phyloP scores from a whole-genome alignment of 257 asterid species.

The Prunella vulgaris region DNA sequence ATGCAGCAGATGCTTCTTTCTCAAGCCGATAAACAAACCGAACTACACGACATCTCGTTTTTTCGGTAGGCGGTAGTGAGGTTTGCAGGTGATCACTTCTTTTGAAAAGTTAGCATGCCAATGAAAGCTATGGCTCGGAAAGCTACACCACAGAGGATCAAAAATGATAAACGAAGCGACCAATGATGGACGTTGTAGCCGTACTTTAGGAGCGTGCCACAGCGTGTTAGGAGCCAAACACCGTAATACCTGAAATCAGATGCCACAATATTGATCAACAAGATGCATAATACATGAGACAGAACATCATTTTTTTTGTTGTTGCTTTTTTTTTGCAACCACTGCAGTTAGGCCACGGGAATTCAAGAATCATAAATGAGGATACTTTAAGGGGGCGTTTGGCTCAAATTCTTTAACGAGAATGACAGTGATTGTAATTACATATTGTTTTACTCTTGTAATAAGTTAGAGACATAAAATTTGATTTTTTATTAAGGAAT shows the following conservation, averaged over 20 bases:
- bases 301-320: not conserved
- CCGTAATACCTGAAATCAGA: conserved; percentile 67
- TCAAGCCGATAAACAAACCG: too few species aligned
- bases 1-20: not conserved
- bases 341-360: too few species aligned
- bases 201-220: conserved; percentile 56
- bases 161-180: conserved; percentile 52
- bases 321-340: not conserved
- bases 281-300: not conserved
- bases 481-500: too few species aligned
- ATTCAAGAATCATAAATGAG: too few species aligned
- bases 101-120: conserved; percentile 70
- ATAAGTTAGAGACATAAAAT: too few species aligned
- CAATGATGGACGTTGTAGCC: conserved; percentile 64
- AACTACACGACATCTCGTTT: too few species aligned
- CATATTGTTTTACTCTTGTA: too few species aligned
- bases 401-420: too few species aligned
- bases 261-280: not conserved
- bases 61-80: too few species aligned
- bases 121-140: conserved; percentile 66
- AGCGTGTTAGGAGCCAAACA: conserved; percentile 90
- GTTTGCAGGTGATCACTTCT: conserved; percentile 42
- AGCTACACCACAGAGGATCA: conserved; percentile 51
- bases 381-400: too few species aligned
- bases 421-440: too few species aligned